Evolutionary conservation across 179 eudicot species (phyloP).

Genomic region (Beta macrorhiza): DNA sequence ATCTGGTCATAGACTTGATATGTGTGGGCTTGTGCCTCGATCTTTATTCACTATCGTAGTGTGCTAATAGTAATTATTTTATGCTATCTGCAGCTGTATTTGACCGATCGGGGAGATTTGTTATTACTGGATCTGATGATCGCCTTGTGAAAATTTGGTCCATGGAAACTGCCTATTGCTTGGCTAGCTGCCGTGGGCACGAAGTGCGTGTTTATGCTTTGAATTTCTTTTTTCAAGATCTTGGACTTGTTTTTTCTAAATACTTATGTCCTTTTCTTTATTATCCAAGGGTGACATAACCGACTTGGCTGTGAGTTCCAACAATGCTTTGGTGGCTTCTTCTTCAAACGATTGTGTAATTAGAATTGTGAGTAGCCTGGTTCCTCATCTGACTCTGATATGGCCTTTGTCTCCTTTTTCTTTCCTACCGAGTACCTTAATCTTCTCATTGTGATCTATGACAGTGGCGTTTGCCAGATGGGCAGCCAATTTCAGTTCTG

Average conservation of each 20-base stretch:
- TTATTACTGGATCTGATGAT: conserved; percentile 91
- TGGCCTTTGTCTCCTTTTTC: conserved; percentile 15
- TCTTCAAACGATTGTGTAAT: conserved; percentile 86
- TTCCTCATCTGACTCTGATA: conserved; percentile 1
- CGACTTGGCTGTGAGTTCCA: conserved; percentile 92
- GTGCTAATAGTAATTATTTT: background rate
- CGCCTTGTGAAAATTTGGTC: conserved; percentile 94
- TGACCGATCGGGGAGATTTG: conserved; percentile 86
- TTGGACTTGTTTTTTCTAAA: background rate
- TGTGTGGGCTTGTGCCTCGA: background rate
- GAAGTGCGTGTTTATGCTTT: conserved; percentile 56
- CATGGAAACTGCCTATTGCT: conserved; percentile 89
- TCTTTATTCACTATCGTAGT: background rate
- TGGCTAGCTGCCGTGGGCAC: conserved; percentile 97
- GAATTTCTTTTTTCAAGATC: background rate
- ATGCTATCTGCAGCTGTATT: conserved; percentile 53
- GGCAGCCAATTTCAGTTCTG: conserved; percentile 82
- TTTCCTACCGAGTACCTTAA: conserved; percentile 10
- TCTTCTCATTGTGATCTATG: conserved; percentile 30
- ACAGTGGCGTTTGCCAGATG: conserved; percentile 98
- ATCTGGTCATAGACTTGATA: background rate
- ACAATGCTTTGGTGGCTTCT: conserved; percentile 90
- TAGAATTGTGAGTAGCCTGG: conserved; percentile 65
- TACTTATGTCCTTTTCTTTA: conserved; percentile 25
- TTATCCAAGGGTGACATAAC: conserved; percentile 83